phyloP scores from a whole-genome alignment of 495 filamentous ascomycete genomes.

The Hyaloscypha hepaticicola region DNA sequence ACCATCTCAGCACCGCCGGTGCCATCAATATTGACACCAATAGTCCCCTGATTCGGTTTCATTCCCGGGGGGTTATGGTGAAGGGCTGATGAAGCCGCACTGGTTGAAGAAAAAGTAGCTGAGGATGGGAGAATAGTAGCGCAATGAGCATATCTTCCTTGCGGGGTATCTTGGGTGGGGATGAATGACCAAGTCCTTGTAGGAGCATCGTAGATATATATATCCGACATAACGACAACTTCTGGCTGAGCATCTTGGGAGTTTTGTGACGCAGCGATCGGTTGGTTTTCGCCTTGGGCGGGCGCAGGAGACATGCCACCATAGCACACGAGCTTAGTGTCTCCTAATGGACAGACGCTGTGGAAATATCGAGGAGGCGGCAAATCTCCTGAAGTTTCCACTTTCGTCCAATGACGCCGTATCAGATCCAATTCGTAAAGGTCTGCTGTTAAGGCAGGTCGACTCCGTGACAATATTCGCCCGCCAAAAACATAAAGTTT shows the following conservation, averaged over 20 bases:
- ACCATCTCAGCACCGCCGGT: slow-evolving; percentile 95
- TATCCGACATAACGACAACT: slow-evolving; percentile 96
- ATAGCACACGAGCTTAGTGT: slow-evolving; percentile 95
- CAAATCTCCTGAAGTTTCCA: slow-evolving; percentile 80
- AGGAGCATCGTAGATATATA: slow-evolving; percentile 92
- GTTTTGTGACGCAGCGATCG: slow-evolving; percentile 42
- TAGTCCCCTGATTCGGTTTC: slow-evolving; percentile 77
- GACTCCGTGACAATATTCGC: slow-evolving; percentile 76
- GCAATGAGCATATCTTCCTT: slow-evolving; percentile 95
- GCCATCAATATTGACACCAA: slow-evolving; percentile 86
- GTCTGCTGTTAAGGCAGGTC: slow-evolving; percentile 77
- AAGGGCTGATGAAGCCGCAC: slow-evolving; percentile 78
- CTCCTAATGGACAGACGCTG: slow-evolving; percentile 87
- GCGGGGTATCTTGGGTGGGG: slow-evolving; percentile 72
- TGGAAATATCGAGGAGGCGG: slow-evolving; percentile 95
- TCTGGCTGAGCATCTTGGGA: slow-evolving; percentile 75
- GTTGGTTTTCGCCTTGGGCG: slow-evolving; percentile 38
- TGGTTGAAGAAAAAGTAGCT: slow-evolving; percentile 78
- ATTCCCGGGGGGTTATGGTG: slow-evolving; percentile 81
- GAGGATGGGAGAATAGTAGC: slow-evolving; percentile 89
- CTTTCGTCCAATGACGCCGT: slow-evolving; percentile 84
- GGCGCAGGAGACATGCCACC: slow-evolving; percentile 92
- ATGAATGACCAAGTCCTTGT: slow-evolving; percentile 84
- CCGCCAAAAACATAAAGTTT: slow-evolving; percentile 96
- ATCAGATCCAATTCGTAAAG: slow-evolving; percentile 93